Base-by-base conservation (phyloP, 2,329 filamentous ascomycete species). In the Phialemonium atrogriseum region DNA sequence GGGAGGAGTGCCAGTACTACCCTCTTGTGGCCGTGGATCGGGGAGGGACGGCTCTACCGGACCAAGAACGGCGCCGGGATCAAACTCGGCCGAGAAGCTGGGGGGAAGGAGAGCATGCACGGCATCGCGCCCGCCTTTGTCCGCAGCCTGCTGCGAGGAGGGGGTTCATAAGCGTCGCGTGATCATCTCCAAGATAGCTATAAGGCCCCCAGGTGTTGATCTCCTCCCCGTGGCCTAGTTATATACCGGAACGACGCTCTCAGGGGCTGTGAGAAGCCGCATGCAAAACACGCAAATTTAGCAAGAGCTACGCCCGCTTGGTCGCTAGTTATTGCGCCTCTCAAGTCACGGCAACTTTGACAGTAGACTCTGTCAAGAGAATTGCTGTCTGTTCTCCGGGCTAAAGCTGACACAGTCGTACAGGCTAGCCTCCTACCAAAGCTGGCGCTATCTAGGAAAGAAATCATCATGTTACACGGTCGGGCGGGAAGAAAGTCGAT, bases 1-100 rank as follows among this genome's bases (percentile, higher is more conserved):
- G 80, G 2, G 86, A 94, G 51, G 87, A 94, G 54, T 69, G 88
- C 7, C 66, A 82, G 52, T 70, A 83, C 42, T 95, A 94, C 50
- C n/a, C n/a, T n/a, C 64, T 93, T 10, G 85, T 91, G 19, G 73
- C 70, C 24, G 75, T 94, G 10, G 84, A 93, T n/a, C 46, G 50
- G 59, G 0, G 68, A 84, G 22, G 88, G 88, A 1, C 69, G 79
- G 5, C 65, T 94, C n/a, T 78, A 82, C 39, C 94, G 86, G 85
- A 84, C 80, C 1, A 93, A 91, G 60, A 88, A 91, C 46, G 79
- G 79, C 1, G 64, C 75, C 34, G 68, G 75, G 7, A 84, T 95
- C 44, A 83, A 83, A 50, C 94, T 87, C 0, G 80, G 77, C 2
- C n/a, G n/a, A n/a, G n/a, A n/a, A n/a, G 71, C 72, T 34, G 62